phyloP scores from a whole-genome alignment of 2,329 filamentous ascomycete species.

The Penicillium sp. region DNA sequence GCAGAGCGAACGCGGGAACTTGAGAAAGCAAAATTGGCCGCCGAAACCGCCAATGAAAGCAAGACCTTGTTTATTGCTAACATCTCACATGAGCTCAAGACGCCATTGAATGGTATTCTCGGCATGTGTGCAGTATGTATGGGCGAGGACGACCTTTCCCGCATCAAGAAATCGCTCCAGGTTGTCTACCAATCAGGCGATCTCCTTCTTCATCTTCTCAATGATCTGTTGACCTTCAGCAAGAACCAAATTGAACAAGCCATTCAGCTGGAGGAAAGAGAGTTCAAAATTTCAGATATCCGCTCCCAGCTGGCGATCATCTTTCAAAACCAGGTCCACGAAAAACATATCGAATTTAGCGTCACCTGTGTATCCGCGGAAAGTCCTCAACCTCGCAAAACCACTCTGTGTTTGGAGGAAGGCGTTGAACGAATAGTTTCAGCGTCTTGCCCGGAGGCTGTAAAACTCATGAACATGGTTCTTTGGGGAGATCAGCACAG shows the following conservation, averaged over 20 bases:
- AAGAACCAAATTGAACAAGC: slow-evolving; percentile 93
- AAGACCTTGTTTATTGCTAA: slow-evolving; percentile 97
- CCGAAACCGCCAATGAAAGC: slow-evolving; percentile 92
- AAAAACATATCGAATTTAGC: slow-evolving; percentile 70
- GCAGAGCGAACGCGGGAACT: slow-evolving; percentile 78
- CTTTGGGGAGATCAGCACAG: slow-evolving; percentile 91
- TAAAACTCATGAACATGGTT: slow-evolving; percentile 77
- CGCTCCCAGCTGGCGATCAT: slow-evolving; percentile 79
- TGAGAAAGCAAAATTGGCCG: slow-evolving; percentile 85
- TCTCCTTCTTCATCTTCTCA: slow-evolving; percentile 77
- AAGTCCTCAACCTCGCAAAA: slow-evolving; percentile 35
- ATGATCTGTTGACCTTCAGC: slow-evolving; percentile 87
- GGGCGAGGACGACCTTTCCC: slow-evolving; percentile 77
- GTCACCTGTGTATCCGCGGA: slow-evolving; percentile 64
- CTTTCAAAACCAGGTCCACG: slow-evolving; percentile 84
- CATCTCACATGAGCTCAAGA: slow-evolving; percentile 78
- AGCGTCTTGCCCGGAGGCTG: slow-evolving; percentile 63
- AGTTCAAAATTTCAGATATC: slow-evolving; percentile 82
- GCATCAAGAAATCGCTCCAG: slow-evolving; percentile 78
- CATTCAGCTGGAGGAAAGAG: slow-evolving; percentile 75
- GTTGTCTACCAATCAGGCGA: slow-evolving; percentile 89
- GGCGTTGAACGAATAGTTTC: slow-evolving; percentile 36
- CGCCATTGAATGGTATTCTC: slow-evolving; percentile 85
- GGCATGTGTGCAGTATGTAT: slow-evolving; percentile 92
- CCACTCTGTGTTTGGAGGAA: slow-evolving; percentile 18